Conservation (phyloP, 129 eudicot species). For the Flaveria ramosissima region DNA sequence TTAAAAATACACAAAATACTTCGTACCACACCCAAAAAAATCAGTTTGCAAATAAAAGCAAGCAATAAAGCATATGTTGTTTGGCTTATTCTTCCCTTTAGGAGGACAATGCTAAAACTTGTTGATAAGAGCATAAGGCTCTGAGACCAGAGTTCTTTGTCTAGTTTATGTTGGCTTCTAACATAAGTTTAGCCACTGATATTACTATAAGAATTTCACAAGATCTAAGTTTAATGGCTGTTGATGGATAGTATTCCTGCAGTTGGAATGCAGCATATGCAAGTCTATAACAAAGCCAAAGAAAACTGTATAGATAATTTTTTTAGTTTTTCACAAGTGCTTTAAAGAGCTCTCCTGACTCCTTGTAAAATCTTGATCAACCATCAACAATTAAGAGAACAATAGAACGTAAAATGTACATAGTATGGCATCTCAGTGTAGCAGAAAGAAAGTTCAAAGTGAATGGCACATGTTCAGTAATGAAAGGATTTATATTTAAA, state of each 20-base stretch:
- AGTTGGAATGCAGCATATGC: background rate
- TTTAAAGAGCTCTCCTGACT: background rate
- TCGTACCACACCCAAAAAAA: background rate
- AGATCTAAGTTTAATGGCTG: background rate
- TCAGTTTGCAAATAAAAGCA: slow-evolving; percentile 10
- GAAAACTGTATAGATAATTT: background rate
- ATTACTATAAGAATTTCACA: background rate
- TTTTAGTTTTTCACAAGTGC: background rate
- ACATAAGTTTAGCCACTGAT: background rate
- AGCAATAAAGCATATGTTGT: background rate
- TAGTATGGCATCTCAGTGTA: slow-evolving; percentile 12
- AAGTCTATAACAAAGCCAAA: background rate
- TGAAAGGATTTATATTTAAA: background rate
- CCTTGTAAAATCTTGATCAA: slow-evolving; percentile 10
- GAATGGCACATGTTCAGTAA: background rate
- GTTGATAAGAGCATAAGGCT: background rate
- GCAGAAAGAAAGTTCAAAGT: slow-evolving; percentile 8
- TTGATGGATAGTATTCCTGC: background rate
- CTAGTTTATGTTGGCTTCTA: background rate
- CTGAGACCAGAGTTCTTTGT: background rate
- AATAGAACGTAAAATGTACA: background rate
- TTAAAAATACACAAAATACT: slow-evolving; percentile 2
- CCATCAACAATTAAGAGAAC: slow-evolving; percentile 1
- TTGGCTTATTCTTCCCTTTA: slow-evolving; percentile 3
- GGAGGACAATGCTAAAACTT: slow-evolving; percentile 6